A percentile compares a stretch with the other conserved stretches of the same genome.
Conservation (phyloP, 1,284 basidiomycete species). For the Puccinia brachypodii region DNA sequence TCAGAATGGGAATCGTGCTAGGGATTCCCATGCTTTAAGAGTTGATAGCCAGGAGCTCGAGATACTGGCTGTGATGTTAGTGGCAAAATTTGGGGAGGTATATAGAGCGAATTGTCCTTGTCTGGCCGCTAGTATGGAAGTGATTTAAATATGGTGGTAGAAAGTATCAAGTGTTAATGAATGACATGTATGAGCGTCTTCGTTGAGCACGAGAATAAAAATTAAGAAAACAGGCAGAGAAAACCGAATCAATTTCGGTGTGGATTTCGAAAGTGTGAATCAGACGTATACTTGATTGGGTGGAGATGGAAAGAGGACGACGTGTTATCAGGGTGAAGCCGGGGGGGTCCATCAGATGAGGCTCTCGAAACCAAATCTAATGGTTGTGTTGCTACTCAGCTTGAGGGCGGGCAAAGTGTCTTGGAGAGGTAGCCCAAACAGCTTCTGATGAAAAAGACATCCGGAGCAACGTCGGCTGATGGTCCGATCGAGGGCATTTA, state of each 20-base stretch:
- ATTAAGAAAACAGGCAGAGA: neutral
- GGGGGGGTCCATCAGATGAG: neutral
- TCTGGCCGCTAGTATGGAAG: neutral
- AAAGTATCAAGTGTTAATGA: conserved; percentile 8
- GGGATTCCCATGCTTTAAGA: conserved; percentile 10
- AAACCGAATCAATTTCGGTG: neutral
- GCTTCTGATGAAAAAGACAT: conserved; percentile 3
- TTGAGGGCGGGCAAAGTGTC: neutral
- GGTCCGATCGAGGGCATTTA: neutral
- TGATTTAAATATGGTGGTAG: neutral
- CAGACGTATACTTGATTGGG: neutral
- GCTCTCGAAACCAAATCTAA: neutral
- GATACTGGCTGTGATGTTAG: neutral
- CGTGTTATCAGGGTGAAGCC: neutral
- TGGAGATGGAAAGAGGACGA: neutral
- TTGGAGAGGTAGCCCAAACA: conserved; percentile 14
- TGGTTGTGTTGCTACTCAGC: neutral
- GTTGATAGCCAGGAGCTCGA: neutral
- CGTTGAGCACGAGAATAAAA: neutral
- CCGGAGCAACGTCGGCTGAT: neutral
- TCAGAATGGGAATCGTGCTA: neutral
- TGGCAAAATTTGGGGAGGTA: neutral
- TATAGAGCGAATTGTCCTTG: neutral
- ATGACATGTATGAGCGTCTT: conserved; percentile 7
- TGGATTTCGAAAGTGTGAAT: neutral